Evolutionary conservation across 805 yeast species (phyloP).

Genomic region (Starmerella powellii): DNA sequence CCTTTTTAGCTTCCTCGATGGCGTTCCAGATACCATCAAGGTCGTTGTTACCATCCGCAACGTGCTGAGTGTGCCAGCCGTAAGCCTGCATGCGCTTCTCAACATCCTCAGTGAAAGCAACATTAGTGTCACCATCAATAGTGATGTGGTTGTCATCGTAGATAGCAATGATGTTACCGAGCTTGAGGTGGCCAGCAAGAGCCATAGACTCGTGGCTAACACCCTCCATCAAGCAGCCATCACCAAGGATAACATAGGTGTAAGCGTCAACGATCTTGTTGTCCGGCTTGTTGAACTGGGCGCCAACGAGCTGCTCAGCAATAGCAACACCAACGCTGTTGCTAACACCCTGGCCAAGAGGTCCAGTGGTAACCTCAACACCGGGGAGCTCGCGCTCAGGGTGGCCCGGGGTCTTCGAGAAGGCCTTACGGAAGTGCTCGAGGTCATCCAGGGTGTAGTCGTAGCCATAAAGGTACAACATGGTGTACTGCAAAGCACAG

Average conservation of each 20-base stretch:
- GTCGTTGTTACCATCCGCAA: constrained; percentile 72
- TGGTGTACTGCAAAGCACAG: constrained; percentile 73
- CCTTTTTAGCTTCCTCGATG: constrained; percentile 66
- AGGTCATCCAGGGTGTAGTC: constrained; percentile 71
- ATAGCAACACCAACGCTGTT: constrained; percentile 95
- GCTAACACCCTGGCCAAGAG: constrained; percentile 94
- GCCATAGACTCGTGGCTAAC: constrained; percentile 89
- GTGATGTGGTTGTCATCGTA: constrained; percentile 96
- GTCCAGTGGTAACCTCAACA: constrained; percentile 96
- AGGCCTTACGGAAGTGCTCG: constrained; percentile 77
- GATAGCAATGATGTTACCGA: constrained; percentile 84
- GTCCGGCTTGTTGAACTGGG: constrained; percentile 84
- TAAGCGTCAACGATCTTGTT: constrained; percentile 57
- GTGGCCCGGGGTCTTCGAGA: constrained; percentile 93
- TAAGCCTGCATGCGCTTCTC: constrained; percentile 72
- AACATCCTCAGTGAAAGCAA: constrained; percentile 91
- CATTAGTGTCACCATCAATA: constrained; percentile 82
- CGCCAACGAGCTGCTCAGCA: constrained; percentile 85
- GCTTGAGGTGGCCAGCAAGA: constrained; percentile 88
- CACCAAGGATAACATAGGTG: constrained; percentile 80
- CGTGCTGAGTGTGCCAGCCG: constrained; percentile 82
- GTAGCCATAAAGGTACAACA: constrained; percentile 79
- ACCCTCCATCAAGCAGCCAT: constrained; percentile 98
- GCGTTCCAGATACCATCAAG: constrained; percentile 59
- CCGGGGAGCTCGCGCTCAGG: constrained; percentile 90